Evolutionary conservation across 768 basidiomycete genomes (phyloP), one percentile per base, ranked within the genome.

Genomic region (Suillus fuscotomentosus): DNA sequence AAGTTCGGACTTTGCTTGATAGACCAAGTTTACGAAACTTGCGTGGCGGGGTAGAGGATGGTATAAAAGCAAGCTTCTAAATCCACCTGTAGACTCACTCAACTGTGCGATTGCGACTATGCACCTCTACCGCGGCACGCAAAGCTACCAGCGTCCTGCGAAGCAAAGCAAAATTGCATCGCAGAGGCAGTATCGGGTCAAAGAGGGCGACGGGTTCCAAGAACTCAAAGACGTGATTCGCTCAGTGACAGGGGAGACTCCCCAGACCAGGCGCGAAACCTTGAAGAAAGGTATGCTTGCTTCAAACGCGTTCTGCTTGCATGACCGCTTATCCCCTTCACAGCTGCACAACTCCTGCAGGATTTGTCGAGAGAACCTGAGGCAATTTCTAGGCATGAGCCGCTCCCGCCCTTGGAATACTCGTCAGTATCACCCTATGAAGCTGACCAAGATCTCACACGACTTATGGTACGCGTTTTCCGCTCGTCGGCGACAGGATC

Each of bases 121-220:
- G 57, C 57, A 59, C 11, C 17, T 43, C 57, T 42, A 59, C 41
- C 39, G 24, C 10, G 20, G 27, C 14, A 5, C 9, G 15, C 56
- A 57, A 24, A 7, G 24, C 24, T 42, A n/a, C 24, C 57, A 59
- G 3, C 57, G 57, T 31, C 57, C 57, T 6, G 47, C 34, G 24
- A 64, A 53, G 55, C 60, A 45, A 36, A 48, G 55, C 45, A 65
- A 67, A 47, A 61, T 48, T 11, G 53, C 60, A 36, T 73, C 73
- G 5, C 74, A 76, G 27, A 65, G 73, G 61, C 70, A 67, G 34
- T 75, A 76, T 38, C 73, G 73, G 20, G 70, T 67, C 56, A 74
- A 74, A 62, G 73, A 76, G 62, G 69, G 68, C 17, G 72, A 71
- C 54, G 71, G 75, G 31, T 76, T 75, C 67, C 62, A 67, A n/a